Percentiles rank a stretch among this genome's conserved stretches.
These are phyloP conservation scores for Glonium stellatum DNA, from an alignment of 495 filamentous ascomycete genomes.

Conservation along the genomic window DNA sequence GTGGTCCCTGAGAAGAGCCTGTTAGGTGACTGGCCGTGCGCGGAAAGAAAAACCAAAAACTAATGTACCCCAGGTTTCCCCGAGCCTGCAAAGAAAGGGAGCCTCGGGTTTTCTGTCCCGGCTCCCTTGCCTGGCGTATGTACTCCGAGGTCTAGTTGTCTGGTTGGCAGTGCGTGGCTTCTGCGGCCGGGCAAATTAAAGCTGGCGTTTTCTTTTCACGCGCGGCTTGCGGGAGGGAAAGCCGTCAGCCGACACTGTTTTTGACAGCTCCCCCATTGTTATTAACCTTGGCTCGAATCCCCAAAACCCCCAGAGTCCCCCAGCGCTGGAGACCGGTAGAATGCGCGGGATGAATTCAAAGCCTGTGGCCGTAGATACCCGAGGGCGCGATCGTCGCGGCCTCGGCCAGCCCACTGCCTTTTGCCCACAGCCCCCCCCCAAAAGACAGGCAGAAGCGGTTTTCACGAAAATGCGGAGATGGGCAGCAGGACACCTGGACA, in stretches of 20 bases:
- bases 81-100: not conserved
- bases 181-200: not conserved
- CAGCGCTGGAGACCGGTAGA: not conserved
- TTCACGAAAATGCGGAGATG: not conserved
- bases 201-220: not conserved
- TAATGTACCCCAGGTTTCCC: conserved; percentile 2
- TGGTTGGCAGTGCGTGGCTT: not conserved
- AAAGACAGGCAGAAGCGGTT: not conserved
- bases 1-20: not conserved
- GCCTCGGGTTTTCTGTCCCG: not conserved
- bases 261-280: not conserved
- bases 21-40: not conserved
- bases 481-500: not conserved
- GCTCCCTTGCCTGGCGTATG: not conserved
- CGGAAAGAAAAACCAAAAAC: not conserved
- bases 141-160: not conserved
- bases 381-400: not conserved
- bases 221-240: not conserved
- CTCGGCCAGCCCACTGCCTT: too few relatives aligned
- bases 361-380: not conserved
- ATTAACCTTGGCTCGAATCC: not conserved
- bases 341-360: too few relatives aligned
- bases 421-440: not conserved
- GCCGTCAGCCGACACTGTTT: not conserved
- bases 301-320: too few relatives aligned